These are phyloP conservation scores for Zizania latifolia DNA, from an alignment of 176 grass and related monocot species.

Conservation along the genomic window DNA sequence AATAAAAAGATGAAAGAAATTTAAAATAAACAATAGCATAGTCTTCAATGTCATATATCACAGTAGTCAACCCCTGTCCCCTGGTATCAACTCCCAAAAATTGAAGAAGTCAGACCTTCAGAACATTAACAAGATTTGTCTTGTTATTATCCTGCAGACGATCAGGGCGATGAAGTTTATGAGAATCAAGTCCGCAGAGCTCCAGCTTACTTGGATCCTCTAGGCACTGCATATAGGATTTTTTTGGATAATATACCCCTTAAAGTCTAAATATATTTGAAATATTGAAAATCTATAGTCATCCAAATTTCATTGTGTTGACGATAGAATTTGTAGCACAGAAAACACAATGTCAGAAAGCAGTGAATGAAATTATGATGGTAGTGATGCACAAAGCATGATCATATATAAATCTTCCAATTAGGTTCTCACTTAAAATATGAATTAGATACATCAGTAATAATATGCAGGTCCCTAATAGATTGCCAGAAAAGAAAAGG, in stretches of 20 bases:
- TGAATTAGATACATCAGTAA: not conserved
- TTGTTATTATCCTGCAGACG: slow-evolving; percentile 49
- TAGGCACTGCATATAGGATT: slow-evolving; percentile 35
- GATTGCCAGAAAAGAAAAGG: not conserved
- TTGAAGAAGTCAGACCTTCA: slow-evolving; percentile 35
- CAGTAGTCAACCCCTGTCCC: not conserved
- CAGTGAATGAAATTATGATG: not conserved
- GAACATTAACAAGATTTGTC: slow-evolving; percentile 49
- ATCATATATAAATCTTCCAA: not conserved
- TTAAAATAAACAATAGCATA: not conserved
- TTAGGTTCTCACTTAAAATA: not conserved
- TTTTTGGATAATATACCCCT: not conserved
- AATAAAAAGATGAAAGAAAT: not conserved
- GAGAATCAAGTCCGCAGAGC: slow-evolving; percentile 54
- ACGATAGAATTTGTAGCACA: not conserved
- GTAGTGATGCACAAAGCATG: not conserved
- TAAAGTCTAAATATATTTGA: not conserved
- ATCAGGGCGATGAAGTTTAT: slow-evolving; percentile 43
- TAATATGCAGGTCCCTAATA: not conserved
- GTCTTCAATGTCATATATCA: not conserved
- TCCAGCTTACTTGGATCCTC: slow-evolving; percentile 42
- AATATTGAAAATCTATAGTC: not conserved
- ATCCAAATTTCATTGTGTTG: not conserved
- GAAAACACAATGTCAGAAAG: not conserved
- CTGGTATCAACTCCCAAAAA: not conserved